Evolutionary conservation across 352 stramenopile genomes (phyloP), one percentile per base, ranked within the genome.

Genomic region (Phytophthora cactorum): DNA sequence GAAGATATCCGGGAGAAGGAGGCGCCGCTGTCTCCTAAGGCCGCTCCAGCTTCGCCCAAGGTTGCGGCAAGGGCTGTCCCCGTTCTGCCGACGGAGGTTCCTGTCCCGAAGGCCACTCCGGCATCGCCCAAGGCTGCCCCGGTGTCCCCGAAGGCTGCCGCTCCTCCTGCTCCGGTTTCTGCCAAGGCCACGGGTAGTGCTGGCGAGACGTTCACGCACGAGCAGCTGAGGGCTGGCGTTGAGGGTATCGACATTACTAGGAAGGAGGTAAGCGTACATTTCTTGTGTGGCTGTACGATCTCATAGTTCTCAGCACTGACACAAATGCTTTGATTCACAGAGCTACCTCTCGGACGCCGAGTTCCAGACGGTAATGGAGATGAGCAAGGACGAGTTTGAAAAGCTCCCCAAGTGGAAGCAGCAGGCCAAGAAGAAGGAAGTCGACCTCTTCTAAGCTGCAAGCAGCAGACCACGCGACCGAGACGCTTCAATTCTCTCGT

Each of bases 401-500:
- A 74, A 74, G 5, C 68, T 94, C 15, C 81, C 89, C 39, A 95
- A 95, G 74, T 97, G 90, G 90, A 91, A 92, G 77, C 81, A 92
- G 70, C 81, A 93, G 58, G 78, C 79, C 38, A 91, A 92, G 76
- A 97, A 97, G 83, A 95, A 96, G 77, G 82, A 93, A 17, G 73
- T 82, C 8, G 78, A 85, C 31, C 76, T 97, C 44, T 97, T 97
- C 71, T 97, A 88, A 91, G 32, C 25, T 43, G n/a, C 27, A 43
- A 43, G 22, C 22, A 22, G 22, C 22, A 22, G 36, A 43, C 12
- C 9, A 22, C 22, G 12, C n/a, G 36, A 43, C 36, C n/a, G 36
- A n/a, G 36, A 39, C 27, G 27, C 45, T 44, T 69, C 28, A 58
- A 28, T 34, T 25, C 17, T 58, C 15, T 54, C 34, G 32, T 25